Evolutionary conservation across 306 rosid species (phyloP).

Genomic region (Begonia fuchsioides): DNA sequence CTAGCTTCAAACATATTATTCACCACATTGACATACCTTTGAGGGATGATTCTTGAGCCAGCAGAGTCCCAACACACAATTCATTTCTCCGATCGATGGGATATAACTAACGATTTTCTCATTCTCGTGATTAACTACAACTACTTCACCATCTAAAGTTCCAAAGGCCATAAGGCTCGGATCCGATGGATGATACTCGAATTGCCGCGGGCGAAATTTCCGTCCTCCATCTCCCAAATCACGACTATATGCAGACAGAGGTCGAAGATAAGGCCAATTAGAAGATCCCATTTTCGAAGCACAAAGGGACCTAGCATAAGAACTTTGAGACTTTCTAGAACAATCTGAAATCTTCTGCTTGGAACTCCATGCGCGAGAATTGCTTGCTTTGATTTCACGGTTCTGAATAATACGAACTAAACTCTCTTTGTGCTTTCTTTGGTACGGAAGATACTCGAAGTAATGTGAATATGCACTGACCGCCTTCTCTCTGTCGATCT

Average conservation of each 20-base stretch:
- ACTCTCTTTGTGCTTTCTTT: constrained; percentile 48
- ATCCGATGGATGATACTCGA: constrained; percentile 74
- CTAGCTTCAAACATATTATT: constrained; percentile 4
- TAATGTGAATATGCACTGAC: constrained; percentile 25
- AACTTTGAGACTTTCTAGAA: constrained; percentile 34
- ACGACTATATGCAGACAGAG: constrained; percentile 37
- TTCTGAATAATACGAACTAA: constrained; percentile 45
- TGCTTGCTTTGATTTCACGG: constrained; percentile 53
- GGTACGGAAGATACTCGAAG: constrained; percentile 62
- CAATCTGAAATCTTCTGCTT: constrained; percentile 22
- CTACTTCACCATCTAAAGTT: constrained; percentile 79
- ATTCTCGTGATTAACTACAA: constrained; percentile 65
- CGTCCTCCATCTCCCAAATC: constrained; percentile 32
- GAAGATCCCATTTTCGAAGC: constrained; percentile 73
- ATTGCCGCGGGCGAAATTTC: constrained; percentile 71
- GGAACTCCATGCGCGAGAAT: constrained; percentile 14
- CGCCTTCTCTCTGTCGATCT: constrained; percentile 52
- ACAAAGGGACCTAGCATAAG: constrained; percentile 57
- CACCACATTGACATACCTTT: constrained; percentile 32
- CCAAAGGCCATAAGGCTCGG: constrained; percentile 71
- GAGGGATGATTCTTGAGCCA: constrained; percentile 84
- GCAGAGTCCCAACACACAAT: constrained; percentile 69
- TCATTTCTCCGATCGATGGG: constrained; percentile 72
- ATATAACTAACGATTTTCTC: constrained; percentile 48
- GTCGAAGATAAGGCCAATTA: constrained; percentile 58